Evolutionary conservation across 169 alveolate species (phyloP), one percentile per base, ranked within the genome.

Genomic region (Toxoplasma gondii): DNA sequence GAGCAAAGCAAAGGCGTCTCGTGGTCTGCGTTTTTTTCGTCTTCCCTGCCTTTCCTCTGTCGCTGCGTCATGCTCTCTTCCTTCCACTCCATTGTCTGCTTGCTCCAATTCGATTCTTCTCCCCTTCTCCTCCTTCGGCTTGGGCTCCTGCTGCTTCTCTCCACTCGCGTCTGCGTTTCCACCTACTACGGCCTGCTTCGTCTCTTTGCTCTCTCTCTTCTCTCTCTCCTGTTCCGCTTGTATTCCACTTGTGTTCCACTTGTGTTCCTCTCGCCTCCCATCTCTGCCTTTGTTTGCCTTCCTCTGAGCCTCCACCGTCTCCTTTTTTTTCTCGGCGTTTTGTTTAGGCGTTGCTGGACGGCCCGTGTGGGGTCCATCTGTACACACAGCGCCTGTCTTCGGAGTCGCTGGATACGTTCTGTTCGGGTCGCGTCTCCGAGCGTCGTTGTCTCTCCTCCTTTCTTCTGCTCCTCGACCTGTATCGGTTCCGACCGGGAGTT

Each of bases 381-480:
- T 93, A 93, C 82, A 92, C 88, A 22, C 92, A 92, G 94, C 70
- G 94, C 44, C 83, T 93, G 83, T 49, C 96, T 27, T 69, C 58
- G 81, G 95, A 91, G 38, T 54, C 92, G 5, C 93, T 94, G 44
- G 44, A 84, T 7, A 49, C 92, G 43, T 94, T 91, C 86, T 94
- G 94, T 58, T 90, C 74, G 86, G 91, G 83, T 81, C 92, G 91
- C 67, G 92, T 92, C 54, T 93, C 45, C 54, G 94, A 90, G n/a
- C 58, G 70, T 27, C 91, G 93, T 31, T 96, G 97, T 91, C 94
- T 91, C 93, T 93, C 95, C 69, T 81, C 94, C n/a, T 92, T 95
- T 49, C 91, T 88, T n/a, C 70, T 91, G 24, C 94, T 94, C 36
- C 92, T 96, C n/a, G 90, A 88, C 64, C 49, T 49, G 39, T 94